Base-by-base conservation (phyloP, 2,329 filamentous ascomycete species). In the Ceratocystiopsis sp. region DNA sequence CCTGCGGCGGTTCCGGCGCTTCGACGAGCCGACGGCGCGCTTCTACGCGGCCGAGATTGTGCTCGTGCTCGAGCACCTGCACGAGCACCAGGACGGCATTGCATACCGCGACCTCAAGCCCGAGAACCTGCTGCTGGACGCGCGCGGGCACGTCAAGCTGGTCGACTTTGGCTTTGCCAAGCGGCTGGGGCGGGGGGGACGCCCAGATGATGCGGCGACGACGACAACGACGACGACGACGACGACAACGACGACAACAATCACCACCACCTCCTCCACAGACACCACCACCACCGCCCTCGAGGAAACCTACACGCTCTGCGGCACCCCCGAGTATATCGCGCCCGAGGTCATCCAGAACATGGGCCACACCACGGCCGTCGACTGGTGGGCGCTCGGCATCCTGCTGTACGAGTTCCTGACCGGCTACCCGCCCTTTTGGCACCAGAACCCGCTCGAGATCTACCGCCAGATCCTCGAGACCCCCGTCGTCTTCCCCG, bases 151-250 rank as follows among this genome's bases (percentile, higher is more conserved):
- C 59, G 75, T 89, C 53, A 85, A 84, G 59, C 67, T 89, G 40
- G 83, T 89, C 5, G 83, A 89, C 59, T 89, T 89, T 63, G 83
- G 83, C 12, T 89, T 89, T 55, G 83, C 83, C 38, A 89, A 89
- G 66, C 75, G 80, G 49, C 68, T 89, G 19, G 79, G 81, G 35
- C 63, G 66, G 50, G 29, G 29, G 51, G 18, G 42, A 39, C 7
- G 29, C 34, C 32, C 40, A 34, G 34, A 29, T 37, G 15, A n/a
- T 32, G 16, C 8, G 60, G 62, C 4, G 4, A 4, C 7, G 15
- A n/a, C 21, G 3, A 7, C 21, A 7, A 2, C 38, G 15, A 17
- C 34, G 18, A 35, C n/a, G 15, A 7, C 17, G 11, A 32, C 65
- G 67, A 7, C 38, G 7, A n/a, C n/a, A n/a, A n/a, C n/a, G n/a